phyloP scores from a whole-genome alignment of 2,329 filamentous ascomycete genomes.

The Phialophora chinensis region DNA sequence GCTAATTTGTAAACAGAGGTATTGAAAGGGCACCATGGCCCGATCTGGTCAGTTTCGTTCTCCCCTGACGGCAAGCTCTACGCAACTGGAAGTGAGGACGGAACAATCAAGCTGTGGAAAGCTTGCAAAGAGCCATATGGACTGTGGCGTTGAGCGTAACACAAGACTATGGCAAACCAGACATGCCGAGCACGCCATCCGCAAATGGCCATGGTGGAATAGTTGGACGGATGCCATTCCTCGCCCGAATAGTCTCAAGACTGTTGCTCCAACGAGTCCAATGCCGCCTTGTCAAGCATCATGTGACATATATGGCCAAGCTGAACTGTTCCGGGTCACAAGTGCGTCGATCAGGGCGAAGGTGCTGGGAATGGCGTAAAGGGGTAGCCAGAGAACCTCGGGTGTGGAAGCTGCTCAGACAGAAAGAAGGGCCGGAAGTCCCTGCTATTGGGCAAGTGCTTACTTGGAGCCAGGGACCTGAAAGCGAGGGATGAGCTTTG shows the following conservation, averaged over 20 bases:
- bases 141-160: slow-evolving; percentile 60
- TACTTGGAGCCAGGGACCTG: background rate
- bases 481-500: slow-evolving; percentile 9
- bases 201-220: background rate
- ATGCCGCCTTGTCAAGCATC: background rate
- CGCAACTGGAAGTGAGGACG: slow-evolving; percentile 94
- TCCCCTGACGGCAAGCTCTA: slow-evolving; percentile 96
- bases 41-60: slow-evolving; percentile 94
- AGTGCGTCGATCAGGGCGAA: background rate
- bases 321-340: slow-evolving; percentile 9
- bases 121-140: slow-evolving; percentile 69
- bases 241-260: background rate
- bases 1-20: slow-evolving; percentile 65
- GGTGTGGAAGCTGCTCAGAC: slow-evolving; percentile 5
- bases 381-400: background rate
- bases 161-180: background rate
- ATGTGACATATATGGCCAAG: background rate
- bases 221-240: background rate
- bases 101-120: slow-evolving; percentile 92
- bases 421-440: slow-evolving; percentile 5
- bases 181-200: background rate
- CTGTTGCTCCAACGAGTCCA: background rate
- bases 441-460: slow-evolving; percentile 13
- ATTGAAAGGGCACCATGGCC: slow-evolving; percentile 95
- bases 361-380: slow-evolving; percentile 10